These are phyloP conservation scores for Wallacemonas rigidus DNA, from an alignment of 208 protist species.

Conservation along the genomic window DNA sequence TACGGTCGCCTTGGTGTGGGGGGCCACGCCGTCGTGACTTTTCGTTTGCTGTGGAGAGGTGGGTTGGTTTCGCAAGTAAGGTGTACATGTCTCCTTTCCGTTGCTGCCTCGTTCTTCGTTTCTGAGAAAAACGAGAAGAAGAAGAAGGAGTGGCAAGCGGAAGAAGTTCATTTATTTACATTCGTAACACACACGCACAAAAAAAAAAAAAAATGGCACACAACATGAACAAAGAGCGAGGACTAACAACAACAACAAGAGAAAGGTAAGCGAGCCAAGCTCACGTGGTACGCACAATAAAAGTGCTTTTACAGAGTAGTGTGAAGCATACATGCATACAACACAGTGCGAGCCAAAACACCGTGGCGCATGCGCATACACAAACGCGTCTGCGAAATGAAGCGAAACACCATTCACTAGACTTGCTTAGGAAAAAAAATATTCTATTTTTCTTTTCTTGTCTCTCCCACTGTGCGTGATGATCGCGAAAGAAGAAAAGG, in stretches of 20 bases:
- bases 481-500: conserved; percentile 5
- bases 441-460: not conserved
- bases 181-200: not conserved
- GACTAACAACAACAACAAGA: conserved; percentile 4
- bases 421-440: too few species aligned
- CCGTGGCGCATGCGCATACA: not conserved
- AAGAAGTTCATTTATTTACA: conserved; percentile 4
- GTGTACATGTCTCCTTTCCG: not conserved
- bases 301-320: too few species aligned
- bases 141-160: not conserved
- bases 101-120: not conserved
- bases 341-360: conserved; percentile 3
- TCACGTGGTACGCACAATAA: too few species aligned
- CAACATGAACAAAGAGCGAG: conserved; percentile 4
- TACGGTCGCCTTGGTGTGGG: too few species aligned
- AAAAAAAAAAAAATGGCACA: not conserved
- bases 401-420: too few species aligned
- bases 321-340: not conserved
- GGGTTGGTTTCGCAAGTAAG: too few species aligned
- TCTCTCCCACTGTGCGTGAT: not conserved
- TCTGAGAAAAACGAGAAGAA: not conserved
- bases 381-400: too few species aligned
- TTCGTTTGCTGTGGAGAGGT: too few species aligned
- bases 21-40: too few species aligned
- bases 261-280: conserved; percentile 16